These are phyloP conservation scores for Obba rivulosa DNA, from an alignment of 768 basidiomycete genomes.

Conservation along the genomic window DNA sequence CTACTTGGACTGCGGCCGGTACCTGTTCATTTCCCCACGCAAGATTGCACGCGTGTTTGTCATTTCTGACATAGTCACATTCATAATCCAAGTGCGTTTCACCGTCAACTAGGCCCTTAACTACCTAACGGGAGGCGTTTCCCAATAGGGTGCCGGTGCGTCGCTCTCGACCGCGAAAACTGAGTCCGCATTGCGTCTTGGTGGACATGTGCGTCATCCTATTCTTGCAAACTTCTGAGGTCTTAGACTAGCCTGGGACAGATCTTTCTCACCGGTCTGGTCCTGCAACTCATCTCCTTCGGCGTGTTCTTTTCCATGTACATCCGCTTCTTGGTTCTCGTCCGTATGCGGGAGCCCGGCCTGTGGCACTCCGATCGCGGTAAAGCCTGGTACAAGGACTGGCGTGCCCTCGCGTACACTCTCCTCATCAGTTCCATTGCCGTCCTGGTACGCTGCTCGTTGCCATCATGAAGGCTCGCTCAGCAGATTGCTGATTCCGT, in stretches of 20 bases:
- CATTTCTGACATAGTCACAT: constrained; percentile 57
- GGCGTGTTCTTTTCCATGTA: constrained; percentile 41
- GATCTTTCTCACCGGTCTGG: constrained; percentile 55
- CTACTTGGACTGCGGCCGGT: constrained; percentile 39
- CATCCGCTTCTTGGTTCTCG: constrained; percentile 42
- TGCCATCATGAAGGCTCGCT: neutral
- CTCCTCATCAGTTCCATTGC: constrained; percentile 54
- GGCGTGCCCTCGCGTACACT: constrained; percentile 50
- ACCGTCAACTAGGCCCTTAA: neutral
- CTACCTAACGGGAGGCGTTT: neutral
- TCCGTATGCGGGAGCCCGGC: constrained; percentile 35
- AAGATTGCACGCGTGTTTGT: constrained; percentile 56
- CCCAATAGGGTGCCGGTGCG: constrained; percentile 42
- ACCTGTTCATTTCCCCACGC: constrained; percentile 45
- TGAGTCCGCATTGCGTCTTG: constrained; percentile 6
- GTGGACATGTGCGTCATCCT: constrained; percentile 8
- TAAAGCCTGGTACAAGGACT: constrained; percentile 47
- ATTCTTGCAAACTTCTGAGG: no score
- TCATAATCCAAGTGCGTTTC: constrained; percentile 51
- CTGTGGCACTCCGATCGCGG: constrained; percentile 35
- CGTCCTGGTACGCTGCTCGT: constrained; percentile 44
- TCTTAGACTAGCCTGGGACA: constrained; percentile 19
- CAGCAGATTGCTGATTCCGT: no score
- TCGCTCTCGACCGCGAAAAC: constrained; percentile 36
- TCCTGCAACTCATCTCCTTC: constrained; percentile 51